Evolutionary conservation across 768 basidiomycete genomes (phyloP).

Genomic region (Chalciporus chontae): DNA sequence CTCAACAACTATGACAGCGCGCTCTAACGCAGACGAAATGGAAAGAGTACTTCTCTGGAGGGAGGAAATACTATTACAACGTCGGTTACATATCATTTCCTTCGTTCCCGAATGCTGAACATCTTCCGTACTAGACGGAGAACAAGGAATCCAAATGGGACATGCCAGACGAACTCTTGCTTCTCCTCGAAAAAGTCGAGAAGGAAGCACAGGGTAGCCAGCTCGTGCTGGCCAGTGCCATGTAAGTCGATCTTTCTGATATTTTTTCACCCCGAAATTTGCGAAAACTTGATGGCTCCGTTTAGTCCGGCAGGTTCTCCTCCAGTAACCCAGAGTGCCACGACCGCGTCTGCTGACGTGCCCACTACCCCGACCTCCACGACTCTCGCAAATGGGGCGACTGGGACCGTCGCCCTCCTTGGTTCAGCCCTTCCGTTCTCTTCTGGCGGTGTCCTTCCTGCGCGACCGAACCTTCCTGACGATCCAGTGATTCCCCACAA

Average conservation of each 20-base stretch:
- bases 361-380: conserved; percentile 33
- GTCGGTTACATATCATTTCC: conserved; percentile 37
- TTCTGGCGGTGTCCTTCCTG: conserved; percentile 58
- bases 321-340: conserved; percentile 39
- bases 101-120: neutral
- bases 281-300: conserved; percentile 10
- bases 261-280: neutral
- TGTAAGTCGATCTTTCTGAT: conserved; percentile 14
- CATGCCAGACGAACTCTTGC: conserved; percentile 87
- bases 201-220: conserved; percentile 53
- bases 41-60: conserved; percentile 95
- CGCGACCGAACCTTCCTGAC: conserved; percentile 77
- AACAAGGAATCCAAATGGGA: conserved; percentile 97
- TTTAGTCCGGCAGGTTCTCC: conserved; percentile 38
- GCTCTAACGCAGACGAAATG: conserved; percentile 89
- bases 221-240: conserved; percentile 32
- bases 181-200: conserved; percentile 83
- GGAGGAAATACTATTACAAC: conserved; percentile 88
- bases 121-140: conserved; percentile 51
- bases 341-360: conserved; percentile 45
- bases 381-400: conserved; percentile 46
- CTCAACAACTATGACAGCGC: conserved; percentile 44
- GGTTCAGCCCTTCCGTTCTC: conserved; percentile 61
- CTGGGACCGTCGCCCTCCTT: conserved; percentile 44
- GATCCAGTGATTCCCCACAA: conserved; percentile 88